Evolutionary conservation across 1,284 basidiomycete genomes (phyloP).

Genomic region (Pulchroboletus neoregius): DNA sequence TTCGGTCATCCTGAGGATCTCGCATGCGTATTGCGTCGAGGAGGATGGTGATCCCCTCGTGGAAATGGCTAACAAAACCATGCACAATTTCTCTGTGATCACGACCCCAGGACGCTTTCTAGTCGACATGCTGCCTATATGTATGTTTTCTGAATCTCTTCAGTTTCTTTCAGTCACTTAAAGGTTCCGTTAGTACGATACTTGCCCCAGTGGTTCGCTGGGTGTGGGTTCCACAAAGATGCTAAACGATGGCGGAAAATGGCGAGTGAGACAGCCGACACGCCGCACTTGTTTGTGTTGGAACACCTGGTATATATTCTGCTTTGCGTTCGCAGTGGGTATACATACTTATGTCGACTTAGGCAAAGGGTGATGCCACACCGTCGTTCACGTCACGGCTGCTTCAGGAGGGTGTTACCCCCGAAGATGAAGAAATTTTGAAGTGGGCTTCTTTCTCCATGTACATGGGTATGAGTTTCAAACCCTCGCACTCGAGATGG

Average conservation of each 20-base stretch:
- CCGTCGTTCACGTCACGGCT: slow-evolving; percentile 36
- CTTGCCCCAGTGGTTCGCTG: slow-evolving; percentile 48
- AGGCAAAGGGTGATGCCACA: slow-evolving; percentile 38
- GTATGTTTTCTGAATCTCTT: slow-evolving; percentile 16
- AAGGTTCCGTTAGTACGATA: slow-evolving; percentile 30
- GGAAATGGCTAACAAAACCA: slow-evolving; percentile 18
- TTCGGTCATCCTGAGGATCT: slow-evolving; percentile 16
- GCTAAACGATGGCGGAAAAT: slow-evolving; percentile 37
- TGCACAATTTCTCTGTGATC: slow-evolving; percentile 12
- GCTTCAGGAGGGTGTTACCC: slow-evolving; percentile 4
- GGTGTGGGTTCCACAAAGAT: slow-evolving; percentile 40
- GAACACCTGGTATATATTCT: slow-evolving; percentile 34
- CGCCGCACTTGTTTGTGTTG: slow-evolving; percentile 38
- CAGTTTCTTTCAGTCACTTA: neutral
- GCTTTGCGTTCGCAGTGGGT: neutral
- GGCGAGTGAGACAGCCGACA: slow-evolving; percentile 31
- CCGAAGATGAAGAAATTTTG: slow-evolving; percentile 16
- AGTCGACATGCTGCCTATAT: slow-evolving; percentile 27
- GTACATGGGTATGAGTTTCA: slow-evolving; percentile 17
- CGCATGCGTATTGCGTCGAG: slow-evolving; percentile 22
- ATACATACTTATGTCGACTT: neutral
- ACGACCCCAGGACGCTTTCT: slow-evolving; percentile 24
- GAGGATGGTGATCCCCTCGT: slow-evolving; percentile 25
- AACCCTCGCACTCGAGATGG: neutral
- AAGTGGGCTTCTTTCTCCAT: slow-evolving; percentile 16